Base-by-base conservation (phyloP, 768 basidiomycete genomes). In the Trametes elegans region DNA sequence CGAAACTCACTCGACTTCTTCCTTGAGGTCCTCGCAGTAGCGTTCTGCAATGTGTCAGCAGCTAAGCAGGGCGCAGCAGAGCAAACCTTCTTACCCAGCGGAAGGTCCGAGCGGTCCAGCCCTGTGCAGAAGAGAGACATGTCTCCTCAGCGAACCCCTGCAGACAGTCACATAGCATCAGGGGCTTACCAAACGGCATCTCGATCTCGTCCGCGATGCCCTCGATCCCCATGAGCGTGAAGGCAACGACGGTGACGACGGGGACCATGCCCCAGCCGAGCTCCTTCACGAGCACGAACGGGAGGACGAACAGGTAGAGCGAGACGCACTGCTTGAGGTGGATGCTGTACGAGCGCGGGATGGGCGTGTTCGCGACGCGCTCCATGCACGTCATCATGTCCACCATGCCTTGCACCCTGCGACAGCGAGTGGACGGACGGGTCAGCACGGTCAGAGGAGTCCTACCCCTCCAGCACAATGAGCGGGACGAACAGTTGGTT, bases 321-420 rank as follows among this genome's bases (percentile, higher is more conserved):
- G 89, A 87, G n/a, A 96, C 90, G 60, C 88, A 91, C 84, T 98
- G 95, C 69, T 96, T 95, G 64, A 96, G 74, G 70, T 97, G 94
- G 55, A 98, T 88, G 35, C 89, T 84, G 62, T 93, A 91, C 34
- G 86, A 86, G 35, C 81, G 72, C 18, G 90, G 91, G 45, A 93
- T 90, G 0, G 88, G 88, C 9, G 91, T 91, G 68, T 90, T 93
- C 14, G 91, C 89, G 31, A 94, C 79, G n/a, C 95, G 81, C 71
- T 98, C 94, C 85, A 97, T 91, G 5, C 78, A 77, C 14, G 85
- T 83, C 62, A 98, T 77, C 67, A 92, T 87, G 63, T 94, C 91
- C 1, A 90, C 85, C 83, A 96, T 87, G 32, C 79, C 77, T 58
- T 88, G 87, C 42, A 93, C 73, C 44, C 90, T 91, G 59, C 23